Percentiles rank a stretch among this genome's conserved stretches.
phyloP scores from a whole-genome alignment of 2,329 filamentous ascomycete genomes.

The Nemania sp. region DNA sequence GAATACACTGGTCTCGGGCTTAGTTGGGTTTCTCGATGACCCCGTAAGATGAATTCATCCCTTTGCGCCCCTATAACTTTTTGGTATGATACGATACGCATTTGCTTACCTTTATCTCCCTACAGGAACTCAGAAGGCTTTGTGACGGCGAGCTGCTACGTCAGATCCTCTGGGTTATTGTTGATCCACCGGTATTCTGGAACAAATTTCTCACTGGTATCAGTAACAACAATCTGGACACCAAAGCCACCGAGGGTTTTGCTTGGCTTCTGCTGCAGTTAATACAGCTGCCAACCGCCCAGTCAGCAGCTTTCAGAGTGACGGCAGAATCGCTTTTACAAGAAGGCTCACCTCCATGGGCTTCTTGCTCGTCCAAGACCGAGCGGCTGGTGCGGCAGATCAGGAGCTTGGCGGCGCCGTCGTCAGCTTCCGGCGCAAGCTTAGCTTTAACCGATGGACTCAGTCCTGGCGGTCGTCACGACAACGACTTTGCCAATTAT shows the following conservation, averaged over 20 bases:
- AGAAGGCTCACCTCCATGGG: background rate
- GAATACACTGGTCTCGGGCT: conserved; percentile 6
- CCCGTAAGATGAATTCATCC: conserved; percentile 3
- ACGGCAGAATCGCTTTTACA: background rate
- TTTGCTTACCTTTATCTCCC: background rate
- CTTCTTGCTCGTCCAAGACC: background rate
- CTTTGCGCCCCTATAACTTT: too few species aligned
- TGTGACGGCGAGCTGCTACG: conserved; percentile 14
- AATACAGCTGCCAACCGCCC: background rate
- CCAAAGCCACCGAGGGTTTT: conserved; percentile 12
- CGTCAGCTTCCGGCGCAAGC: background rate
- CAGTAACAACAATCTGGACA: background rate
- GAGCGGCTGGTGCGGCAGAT: conserved; percentile 4
- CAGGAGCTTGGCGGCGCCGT: background rate
- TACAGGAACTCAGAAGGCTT: background rate
- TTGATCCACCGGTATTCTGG: conserved; percentile 12
- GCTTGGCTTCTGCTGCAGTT: conserved; percentile 11
- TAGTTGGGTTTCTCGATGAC: conserved; percentile 7
- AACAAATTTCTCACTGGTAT: conserved; percentile 3
- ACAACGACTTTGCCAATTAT: conserved; percentile 70
- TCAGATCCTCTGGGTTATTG: conserved; percentile 12
- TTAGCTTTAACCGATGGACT: background rate
- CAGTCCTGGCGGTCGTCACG: conserved; percentile 49
- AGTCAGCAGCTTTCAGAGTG: conserved; percentile 6
- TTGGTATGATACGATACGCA: background rate